Evolutionary conservation across 768 basidiomycete genomes (phyloP).

Genomic region (Trametes coccinea): DNA sequence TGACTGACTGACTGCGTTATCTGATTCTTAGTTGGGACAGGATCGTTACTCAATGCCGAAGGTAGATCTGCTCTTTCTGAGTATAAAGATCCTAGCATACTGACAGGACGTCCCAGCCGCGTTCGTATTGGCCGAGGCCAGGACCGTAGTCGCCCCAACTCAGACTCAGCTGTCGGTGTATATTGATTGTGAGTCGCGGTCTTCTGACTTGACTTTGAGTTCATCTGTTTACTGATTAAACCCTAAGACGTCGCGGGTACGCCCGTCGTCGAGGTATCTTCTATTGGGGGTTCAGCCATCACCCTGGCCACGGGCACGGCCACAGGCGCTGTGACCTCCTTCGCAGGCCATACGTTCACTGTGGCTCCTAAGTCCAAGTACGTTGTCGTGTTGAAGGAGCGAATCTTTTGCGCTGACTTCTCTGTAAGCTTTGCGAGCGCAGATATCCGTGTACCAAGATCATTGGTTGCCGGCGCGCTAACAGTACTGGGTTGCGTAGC

Average conservation of each 20-base stretch:
- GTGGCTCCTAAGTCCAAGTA: constrained; percentile 9
- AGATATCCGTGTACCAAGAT: constrained; percentile 8
- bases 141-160: constrained; percentile 17
- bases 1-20: too few species aligned
- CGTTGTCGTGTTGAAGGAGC: not conserved
- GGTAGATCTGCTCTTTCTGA: too few species aligned
- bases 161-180: constrained; percentile 22
- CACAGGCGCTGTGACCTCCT: constrained; percentile 12
- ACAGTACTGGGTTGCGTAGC: constrained; percentile 22
- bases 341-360: constrained; percentile 27
- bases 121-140: constrained; percentile 18
- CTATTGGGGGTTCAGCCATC: constrained; percentile 28
- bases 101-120: constrained; percentile 8
- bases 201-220: not conserved
- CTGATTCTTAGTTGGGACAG: too few species aligned
- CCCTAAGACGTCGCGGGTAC: constrained; percentile 18
- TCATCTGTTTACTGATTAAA: not conserved
- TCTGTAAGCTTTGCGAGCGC: not conserved
- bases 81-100: too few species aligned
- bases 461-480: constrained; percentile 19
- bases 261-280: constrained; percentile 26
- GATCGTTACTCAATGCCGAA: too few species aligned
- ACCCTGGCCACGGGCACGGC: constrained; percentile 26
- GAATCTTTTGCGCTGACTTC: not conserved
- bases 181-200: constrained; percentile 15